Evolutionary conservation across 2,329 filamentous ascomycete species (phyloP).

Genomic region (Aureobasidium zeae): DNA sequence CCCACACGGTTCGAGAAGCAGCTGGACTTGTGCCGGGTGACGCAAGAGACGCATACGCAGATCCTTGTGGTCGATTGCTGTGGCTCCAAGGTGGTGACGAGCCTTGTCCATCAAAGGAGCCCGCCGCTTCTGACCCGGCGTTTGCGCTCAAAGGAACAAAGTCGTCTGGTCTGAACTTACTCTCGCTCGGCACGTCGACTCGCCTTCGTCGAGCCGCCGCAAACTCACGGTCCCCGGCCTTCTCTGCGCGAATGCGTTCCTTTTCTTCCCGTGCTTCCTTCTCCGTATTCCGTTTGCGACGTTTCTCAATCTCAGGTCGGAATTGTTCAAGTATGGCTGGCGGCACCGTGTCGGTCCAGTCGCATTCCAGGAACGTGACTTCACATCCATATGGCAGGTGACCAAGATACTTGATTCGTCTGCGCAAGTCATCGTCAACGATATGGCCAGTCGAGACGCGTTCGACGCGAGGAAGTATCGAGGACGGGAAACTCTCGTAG

Average conservation of each 20-base stretch:
- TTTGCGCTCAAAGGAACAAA: conserved; percentile 33
- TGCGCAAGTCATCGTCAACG: conserved; percentile 74
- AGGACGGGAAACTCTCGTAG: conserved; percentile 74
- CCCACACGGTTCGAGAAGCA: conserved; percentile 77
- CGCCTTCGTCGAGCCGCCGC: conserved; percentile 57
- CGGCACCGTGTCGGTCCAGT: conserved; percentile 84
- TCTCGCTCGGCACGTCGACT: conserved; percentile 42
- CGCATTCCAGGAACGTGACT: conserved; percentile 83
- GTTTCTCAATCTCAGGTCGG: conserved; percentile 62
- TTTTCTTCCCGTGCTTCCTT: conserved; percentile 82
- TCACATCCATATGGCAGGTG: conserved; percentile 87
- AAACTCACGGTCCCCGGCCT: conserved; percentile 61
- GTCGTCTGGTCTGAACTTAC: conserved; percentile 41
- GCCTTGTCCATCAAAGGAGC: conserved; percentile 26
- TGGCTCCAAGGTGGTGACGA: conserved; percentile 46
- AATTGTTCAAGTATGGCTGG: conserved; percentile 68
- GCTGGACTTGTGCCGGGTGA: conserved; percentile 75
- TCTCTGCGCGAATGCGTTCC: conserved; percentile 71
- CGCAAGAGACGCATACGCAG: conserved; percentile 59
- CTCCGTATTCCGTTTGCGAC: conserved; percentile 68
- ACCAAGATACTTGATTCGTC: conserved; percentile 74
- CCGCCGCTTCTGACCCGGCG: conserved; percentile 22
- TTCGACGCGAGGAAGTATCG: conserved; percentile 76
- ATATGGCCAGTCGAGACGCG: conserved; percentile 82
- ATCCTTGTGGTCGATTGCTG: conserved; percentile 47